Conservation (phyloP, 345 rosid species). For the Dipteronia dyeriana region DNA sequence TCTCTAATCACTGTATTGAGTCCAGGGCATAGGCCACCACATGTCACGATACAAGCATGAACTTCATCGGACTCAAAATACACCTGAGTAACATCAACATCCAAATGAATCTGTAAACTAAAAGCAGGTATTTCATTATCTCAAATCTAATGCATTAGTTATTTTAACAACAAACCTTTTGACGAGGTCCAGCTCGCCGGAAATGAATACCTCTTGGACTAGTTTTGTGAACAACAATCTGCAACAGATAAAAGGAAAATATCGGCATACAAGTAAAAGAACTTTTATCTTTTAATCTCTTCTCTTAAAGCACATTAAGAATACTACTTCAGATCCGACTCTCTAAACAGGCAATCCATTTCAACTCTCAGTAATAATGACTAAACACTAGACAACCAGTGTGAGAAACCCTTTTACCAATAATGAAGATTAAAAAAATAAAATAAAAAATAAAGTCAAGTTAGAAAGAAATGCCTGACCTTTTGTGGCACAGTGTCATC, state of each 20-base stretch:
- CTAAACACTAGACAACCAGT: background rate
- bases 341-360: background rate
- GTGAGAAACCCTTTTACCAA: background rate
- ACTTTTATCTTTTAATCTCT: background rate
- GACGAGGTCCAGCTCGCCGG: constrained; percentile 95
- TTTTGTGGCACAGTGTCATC: constrained; percentile 83
- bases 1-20: constrained; percentile 92
- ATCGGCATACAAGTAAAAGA: background rate
- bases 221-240: constrained; percentile 81
- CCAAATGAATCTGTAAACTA: background rate
- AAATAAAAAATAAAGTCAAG: background rate
- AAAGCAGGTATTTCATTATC: background rate
- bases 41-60: constrained; percentile 85
- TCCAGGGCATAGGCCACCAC: constrained; percentile 96
- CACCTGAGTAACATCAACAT: constrained; percentile 43
- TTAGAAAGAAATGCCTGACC: constrained; percentile 42
- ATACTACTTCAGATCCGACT: background rate
- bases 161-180: constrained; percentile 47
- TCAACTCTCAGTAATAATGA: background rate
- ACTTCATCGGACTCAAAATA: constrained; percentile 80
- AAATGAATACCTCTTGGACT: constrained; percentile 86
- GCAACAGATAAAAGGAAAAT: constrained; percentile 2
- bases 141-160: background rate
- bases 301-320: background rate
- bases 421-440: background rate